Base-by-base conservation (phyloP, 495 filamentous ascomycete species). In the Aspergillus haitiensis region DNA sequence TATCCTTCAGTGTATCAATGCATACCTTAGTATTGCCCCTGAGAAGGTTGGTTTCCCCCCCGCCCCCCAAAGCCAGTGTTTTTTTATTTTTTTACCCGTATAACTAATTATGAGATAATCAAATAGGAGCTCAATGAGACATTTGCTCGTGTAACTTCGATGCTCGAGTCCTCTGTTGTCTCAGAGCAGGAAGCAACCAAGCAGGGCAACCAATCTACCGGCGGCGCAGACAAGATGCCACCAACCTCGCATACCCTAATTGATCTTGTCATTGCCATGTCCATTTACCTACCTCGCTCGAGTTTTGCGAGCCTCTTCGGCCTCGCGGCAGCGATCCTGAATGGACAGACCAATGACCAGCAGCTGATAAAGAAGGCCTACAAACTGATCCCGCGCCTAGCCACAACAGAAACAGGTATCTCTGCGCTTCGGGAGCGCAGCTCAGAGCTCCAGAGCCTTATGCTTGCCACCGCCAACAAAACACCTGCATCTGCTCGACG, bases 341-440 rank as follows among this genome's bases (percentile, higher is more conserved):
- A 87, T 64, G 87, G 85, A 63, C 67, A 62, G 56, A 72, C 70
- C 34, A 67, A 45, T 12, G 95, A 98, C 62, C 88, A 94, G 31
- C 93, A 97, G 68, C 80, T 98, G n/a, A 92, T 98, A 71, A 98
- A 98, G 84, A 98, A 98, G 75, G 93, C 94, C 4, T 98, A 98
- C 80, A 97, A 98, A 73, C 80, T 98, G 50, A 91, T 98, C 55
- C 93, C 94, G 7, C 85, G 93, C 34, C 82, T 98, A 45, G 88
- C 89, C 3, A 85, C 89, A 34, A 93, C 92, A 7, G 81, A 86
- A n/a, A 80, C 75, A 32, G 95, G 95, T 13, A 79, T 78, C 36
- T 74, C 75, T 6, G 91, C 92, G 12, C 81, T 98, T 6, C 64
- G 81, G 61, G 85, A 90, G 60, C 86, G 91, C 55, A 88, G 82